Evolutionary conservation across 306 rosid genomes (phyloP).

Genomic region (Vigna trinervia): DNA sequence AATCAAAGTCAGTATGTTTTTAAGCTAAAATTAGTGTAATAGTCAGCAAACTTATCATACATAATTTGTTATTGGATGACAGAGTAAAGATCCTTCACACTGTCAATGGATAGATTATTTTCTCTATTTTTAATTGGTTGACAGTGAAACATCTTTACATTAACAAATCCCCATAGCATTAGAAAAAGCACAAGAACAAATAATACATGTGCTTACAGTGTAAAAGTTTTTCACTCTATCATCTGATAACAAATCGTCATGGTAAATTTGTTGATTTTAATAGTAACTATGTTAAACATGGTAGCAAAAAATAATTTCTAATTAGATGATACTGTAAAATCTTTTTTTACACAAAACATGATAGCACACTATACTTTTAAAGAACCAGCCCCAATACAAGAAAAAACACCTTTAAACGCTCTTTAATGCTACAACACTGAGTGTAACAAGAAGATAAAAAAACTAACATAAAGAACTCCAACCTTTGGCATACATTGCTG

Average conservation of each 20-base stretch:
- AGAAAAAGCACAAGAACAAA: neutral
- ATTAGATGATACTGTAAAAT: neutral
- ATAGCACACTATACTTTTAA: neutral
- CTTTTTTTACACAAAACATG: neutral
- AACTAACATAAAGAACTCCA: conserved; percentile 33
- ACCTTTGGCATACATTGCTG: conserved; percentile 97
- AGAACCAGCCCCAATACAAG: neutral
- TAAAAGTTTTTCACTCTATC: neutral
- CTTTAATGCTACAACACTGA: neutral
- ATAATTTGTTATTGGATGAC: neutral
- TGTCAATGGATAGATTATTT: neutral
- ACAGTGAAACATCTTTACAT: too few relatives aligned
- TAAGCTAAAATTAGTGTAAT: neutral
- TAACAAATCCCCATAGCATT: neutral
- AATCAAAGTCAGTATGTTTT: neutral
- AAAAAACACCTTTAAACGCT: neutral
- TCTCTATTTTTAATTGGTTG: too few relatives aligned
- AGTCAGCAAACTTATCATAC: neutral
- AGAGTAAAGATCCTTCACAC: neutral
- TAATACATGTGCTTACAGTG: neutral
- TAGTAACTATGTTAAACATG: neutral
- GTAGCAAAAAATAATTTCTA: neutral
- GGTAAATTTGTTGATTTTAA: neutral
- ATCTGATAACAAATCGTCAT: neutral
- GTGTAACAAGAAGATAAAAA: neutral